Conservation (phyloP, 176 grass and related monocot species). For the Oropetium thomaeum region DNA sequence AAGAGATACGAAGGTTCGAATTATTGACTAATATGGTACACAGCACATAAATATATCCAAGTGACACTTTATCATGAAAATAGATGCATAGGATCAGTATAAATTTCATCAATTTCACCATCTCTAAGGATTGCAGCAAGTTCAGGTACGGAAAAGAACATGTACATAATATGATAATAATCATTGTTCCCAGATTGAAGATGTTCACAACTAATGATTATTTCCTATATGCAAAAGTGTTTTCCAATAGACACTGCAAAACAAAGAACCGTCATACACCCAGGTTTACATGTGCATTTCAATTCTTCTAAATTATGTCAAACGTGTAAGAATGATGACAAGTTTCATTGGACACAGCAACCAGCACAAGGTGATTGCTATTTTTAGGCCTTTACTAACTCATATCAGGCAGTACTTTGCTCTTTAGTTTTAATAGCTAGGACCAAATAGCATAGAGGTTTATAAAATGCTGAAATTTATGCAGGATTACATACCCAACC, state of each 20-base stretch:
- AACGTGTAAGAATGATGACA: background rate
- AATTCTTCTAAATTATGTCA: background rate
- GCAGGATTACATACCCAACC: constrained; percentile 62
- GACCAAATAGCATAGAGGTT: background rate
- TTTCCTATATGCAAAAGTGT: background rate
- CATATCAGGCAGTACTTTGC: background rate
- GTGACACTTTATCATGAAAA: constrained; percentile 13
- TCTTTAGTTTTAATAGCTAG: too few species aligned
- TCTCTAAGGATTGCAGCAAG: background rate
- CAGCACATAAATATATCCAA: background rate
- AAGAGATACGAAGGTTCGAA: background rate
- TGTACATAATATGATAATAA: background rate
- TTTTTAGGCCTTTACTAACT: background rate
- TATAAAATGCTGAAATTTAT: background rate
- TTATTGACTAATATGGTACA: background rate
- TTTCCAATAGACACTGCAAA: background rate
- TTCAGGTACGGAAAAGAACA: background rate
- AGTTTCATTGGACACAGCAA: background rate
- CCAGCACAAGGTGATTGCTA: background rate
- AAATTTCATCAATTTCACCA: constrained; percentile 9
- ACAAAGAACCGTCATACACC: background rate
- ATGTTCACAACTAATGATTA: background rate
- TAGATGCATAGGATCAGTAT: background rate
- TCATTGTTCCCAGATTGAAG: background rate
- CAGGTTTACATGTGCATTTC: background rate